Evolutionary conservation across 2,329 filamentous ascomycete genomes (phyloP).

Genomic region (Pestalotiopsis fici): DNA sequence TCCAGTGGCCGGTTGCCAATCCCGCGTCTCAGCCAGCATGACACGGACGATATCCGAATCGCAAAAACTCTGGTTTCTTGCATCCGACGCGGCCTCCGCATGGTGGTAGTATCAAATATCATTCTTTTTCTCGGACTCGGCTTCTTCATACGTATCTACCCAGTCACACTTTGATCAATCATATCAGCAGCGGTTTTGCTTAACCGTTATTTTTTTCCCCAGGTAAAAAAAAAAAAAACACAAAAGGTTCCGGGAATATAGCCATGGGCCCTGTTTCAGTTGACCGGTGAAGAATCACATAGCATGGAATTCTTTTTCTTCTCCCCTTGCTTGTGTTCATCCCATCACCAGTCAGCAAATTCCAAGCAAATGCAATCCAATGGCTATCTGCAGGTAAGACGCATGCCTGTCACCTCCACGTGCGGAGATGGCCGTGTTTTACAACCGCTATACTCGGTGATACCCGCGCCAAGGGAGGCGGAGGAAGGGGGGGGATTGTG

Average conservation of each 20-base stretch:
- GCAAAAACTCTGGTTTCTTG: not conserved
- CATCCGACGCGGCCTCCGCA: not conserved
- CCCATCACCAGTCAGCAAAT: not conserved
- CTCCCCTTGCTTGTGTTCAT: not conserved
- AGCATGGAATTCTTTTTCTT: no score
- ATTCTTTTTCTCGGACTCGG: no score
- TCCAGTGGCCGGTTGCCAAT: not conserved
- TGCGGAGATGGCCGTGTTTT: not conserved
- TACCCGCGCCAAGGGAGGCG: not conserved
- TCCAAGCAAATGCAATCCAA: not conserved
- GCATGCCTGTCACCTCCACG: not conserved
- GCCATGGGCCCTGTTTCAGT: not conserved
- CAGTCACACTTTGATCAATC: no score
- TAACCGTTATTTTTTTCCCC: not conserved
- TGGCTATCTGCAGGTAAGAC: not conserved
- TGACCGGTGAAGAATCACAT: not conserved
- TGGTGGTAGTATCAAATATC: no score
- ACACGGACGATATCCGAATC: not conserved
- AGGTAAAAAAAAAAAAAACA: no score
- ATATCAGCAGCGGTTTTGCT: no score
- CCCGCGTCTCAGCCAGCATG: not conserved
- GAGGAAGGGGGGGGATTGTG: no score
- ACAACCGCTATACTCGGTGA: not conserved
- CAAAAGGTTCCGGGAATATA: not conserved
- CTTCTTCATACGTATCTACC: no score